Evolutionary conservation across 192 early-diverging fungal species (phyloP), one percentile per base, ranked within the genome.

Genomic region (Obelidium mucronatum): DNA sequence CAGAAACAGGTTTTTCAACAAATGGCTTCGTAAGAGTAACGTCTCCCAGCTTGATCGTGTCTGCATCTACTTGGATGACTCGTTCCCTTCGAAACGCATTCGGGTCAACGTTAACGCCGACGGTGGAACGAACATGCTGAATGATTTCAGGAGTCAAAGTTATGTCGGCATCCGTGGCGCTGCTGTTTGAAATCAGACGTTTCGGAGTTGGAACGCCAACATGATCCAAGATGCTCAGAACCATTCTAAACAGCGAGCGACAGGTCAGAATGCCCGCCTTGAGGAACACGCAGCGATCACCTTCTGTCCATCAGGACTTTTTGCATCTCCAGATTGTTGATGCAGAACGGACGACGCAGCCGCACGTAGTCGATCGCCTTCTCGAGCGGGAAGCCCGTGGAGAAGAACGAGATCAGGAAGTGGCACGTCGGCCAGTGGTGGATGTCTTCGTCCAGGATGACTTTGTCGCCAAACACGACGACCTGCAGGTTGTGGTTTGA

Each of bases 371-470:
- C 83, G 52, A 96, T 93, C 0, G 97, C 96, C 84, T 99, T 99
- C 37, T 92, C 87, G 19, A 99, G 82, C 4, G 97, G 97, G 74
- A 99, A 99, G 8, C 94, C 96, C 28, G 66, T 82, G 2, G 96
- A 97, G 83, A 97, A 99, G 85, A 99, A 99, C 17, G 94, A 94
- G 33, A 99, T 95, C 62, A 99, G 89, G 79, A 97, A 96, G 82
- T 99, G 95, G 84, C 96, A 97, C 1, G 84, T 81, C 4, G 97
- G 97, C 69, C 97, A 97, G 66, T 90, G 86, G 42, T 92, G 90
- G 6, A 96, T 89, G 60, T 87, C 93, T 89, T 99, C 97, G 77
- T 99, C 95, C 0, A 97, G 84, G 69, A 99, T 95, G 11, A 95
- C 94, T 80, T 99, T 97, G 80, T 99, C 96, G 3, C 96, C 96